Evolutionary conservation across 345 rosid genomes (phyloP), one percentile per base, ranked within the genome.

Genomic region (Turritis glabra): DNA sequence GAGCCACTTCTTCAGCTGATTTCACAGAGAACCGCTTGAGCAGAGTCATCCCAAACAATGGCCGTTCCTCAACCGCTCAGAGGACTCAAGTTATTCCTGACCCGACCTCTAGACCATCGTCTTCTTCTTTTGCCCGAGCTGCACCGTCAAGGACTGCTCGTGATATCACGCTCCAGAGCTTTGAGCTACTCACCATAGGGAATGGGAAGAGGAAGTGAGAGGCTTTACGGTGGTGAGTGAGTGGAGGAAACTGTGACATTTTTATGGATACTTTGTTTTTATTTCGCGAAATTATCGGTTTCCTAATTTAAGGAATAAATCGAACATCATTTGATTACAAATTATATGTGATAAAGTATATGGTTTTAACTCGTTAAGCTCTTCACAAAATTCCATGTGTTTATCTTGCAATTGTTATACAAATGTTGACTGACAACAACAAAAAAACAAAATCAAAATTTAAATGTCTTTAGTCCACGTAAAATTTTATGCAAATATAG

Each of bases 1-100:
- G 88, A 57, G 91, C 90, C 7, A 79, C 85, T 81, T 87, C 97
- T 38, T 92, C 94, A 6, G 98, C 91, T 19, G 98, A 90, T 79
- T 91, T 88, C 52, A 82, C 81, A 32, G 92, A 92, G 55, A 85
- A 70, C 60, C 83, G 97, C 15, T 75, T 92, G n/a, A 85, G 83
- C 83, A 81, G 97, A 75, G 65, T 89, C 60, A 56, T 88, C 53
- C 80, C 96, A 8, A 84, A 82, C 85, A 85, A 83, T 71, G 88
- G 83, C 35, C 90, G 88, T 51, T 76, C 82, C 37, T 85, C 97
- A 10, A 87, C 96, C 22, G 67, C 87, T 32, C 97, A 89, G 14
- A 85, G 97, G 75, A 58, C 69, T 57, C 95, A 88, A 64, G 90
- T 96, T 25, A 88, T 86, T 7, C 81, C 80, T 32, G 96, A 96